Evolutionary conservation across 331 rosid species (phyloP), one percentile per base, ranked within the genome.

Genomic region (Quercus tomentella): DNA sequence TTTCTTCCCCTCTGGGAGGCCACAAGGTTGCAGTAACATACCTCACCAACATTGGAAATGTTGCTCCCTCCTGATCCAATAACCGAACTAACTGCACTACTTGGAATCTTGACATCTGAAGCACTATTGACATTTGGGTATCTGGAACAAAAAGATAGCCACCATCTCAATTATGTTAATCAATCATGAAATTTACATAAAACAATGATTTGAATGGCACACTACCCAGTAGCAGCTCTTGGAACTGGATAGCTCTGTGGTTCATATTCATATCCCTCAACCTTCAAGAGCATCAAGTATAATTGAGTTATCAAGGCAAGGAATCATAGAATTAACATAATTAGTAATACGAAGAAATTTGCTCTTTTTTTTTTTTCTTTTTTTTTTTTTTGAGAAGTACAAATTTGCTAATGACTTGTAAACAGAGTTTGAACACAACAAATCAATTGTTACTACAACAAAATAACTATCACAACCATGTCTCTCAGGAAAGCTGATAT

Each of bases 31-130:
- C 55, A 11, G 35, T 62, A 43, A 76, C 25, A 57, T 77, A 84
- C 88, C 88, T 84, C 85, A 28, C 72, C 30, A 22, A 69, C 33
- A 37, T 63, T 62, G 82, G 82, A 73, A 67, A 80, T 28, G 63
- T 17, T 67, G 70, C 51, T 54, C 66, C 75, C 62, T 75, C 76
- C 79, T 6, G 28, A 49, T 45, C 79, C 77, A 49, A 72, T 69
- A 76, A 80, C 37, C 21, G 86, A 74, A 77, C 77, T 61, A 5
- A 73, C 43, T 80, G 79, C 75, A 77, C 33, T 76, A 20, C 20
- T 67, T 31, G 79, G 74, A 70, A 67, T 9, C 76, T 57, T 81
- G 58, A 70, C 65, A 28, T 80, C 85, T 70, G 77, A 26, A 30
- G 75, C 70, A 17, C 25, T 55, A 76, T 74, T 73, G 71, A 74